Conservation (phyloP, 2,329 filamentous ascomycete species). For the Aspergillus sp. region DNA sequence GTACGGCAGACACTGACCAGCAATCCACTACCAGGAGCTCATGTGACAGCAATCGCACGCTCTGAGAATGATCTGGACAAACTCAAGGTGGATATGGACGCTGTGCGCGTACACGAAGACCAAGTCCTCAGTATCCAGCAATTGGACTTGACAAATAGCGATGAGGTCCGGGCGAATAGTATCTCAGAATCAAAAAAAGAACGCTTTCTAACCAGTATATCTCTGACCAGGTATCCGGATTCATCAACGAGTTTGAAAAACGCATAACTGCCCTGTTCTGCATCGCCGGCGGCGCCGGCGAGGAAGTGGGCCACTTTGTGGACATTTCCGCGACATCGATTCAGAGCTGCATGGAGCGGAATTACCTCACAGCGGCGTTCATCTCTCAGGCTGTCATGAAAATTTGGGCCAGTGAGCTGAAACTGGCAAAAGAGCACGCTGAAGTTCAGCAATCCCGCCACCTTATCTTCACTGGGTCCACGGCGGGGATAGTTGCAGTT, state of each 20-base stretch:
- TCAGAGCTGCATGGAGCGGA: constrained; percentile 14
- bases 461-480: constrained; percentile 17
- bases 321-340: constrained; percentile 17
- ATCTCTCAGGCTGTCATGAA: constrained; percentile 12
- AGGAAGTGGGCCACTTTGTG: constrained; percentile 22
- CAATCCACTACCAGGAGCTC: neutral
- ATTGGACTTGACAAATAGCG: constrained; percentile 5
- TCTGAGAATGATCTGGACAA: neutral
- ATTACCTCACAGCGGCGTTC: constrained; percentile 16
- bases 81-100: neutral
- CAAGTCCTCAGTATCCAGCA: neutral
- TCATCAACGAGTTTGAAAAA: neutral
- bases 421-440: neutral
- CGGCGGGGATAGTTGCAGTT: constrained; percentile 12
- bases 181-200: too few species aligned
- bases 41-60: constrained; percentile 8
- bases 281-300: constrained; percentile 19
- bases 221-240: neutral
- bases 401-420: constrained; percentile 8
- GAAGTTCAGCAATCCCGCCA: neutral
- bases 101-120: neutral
- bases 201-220: too few species aligned
- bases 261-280: constrained; percentile 15
- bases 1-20: too few species aligned
- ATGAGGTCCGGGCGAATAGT: neutral